Conservation (phyloP, 768 basidiomycete genomes). For the Xerocomus brunneocitrinus region DNA sequence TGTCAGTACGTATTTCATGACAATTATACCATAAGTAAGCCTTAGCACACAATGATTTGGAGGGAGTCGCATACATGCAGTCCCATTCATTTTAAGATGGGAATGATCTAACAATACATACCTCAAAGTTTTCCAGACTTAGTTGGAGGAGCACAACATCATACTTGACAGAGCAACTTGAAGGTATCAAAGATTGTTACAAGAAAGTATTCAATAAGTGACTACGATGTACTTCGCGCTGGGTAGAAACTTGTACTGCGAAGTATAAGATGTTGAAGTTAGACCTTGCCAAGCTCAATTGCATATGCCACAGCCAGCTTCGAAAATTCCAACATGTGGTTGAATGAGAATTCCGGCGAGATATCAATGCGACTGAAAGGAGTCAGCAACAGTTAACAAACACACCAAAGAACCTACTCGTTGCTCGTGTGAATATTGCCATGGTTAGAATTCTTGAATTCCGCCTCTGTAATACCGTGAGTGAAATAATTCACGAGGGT, state of each 20-base stretch:
- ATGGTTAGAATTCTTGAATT: constrained; percentile 69
- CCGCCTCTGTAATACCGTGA: constrained; percentile 43
- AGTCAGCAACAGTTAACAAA: constrained; percentile 33
- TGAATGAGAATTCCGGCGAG: constrained; percentile 85
- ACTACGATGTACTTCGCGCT: too few relatives aligned
- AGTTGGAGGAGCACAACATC: too few relatives aligned
- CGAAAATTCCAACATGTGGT: constrained; percentile 86
- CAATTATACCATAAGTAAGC: too few relatives aligned
- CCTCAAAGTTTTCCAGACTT: too few relatives aligned
- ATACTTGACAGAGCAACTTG: too few relatives aligned
- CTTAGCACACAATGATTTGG: too few relatives aligned
- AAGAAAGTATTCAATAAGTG: not conserved
- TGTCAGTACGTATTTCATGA: too few relatives aligned
- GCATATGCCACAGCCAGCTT: constrained; percentile 79
- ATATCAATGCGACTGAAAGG: constrained; percentile 69
- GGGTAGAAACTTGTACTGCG: too few relatives aligned
- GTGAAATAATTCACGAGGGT: not conserved
- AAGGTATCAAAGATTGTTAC: not conserved
- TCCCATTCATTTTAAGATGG: too few relatives aligned
- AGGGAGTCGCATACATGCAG: too few relatives aligned
- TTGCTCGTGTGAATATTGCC: constrained; percentile 72
- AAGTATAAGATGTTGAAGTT: not conserved
- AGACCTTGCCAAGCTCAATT: constrained; percentile 61
- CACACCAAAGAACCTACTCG: constrained; percentile 58
- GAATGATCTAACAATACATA: too few relatives aligned